Evolutionary conservation across 331 rosid genomes (phyloP).

Genomic region (Arachis monticola): DNA sequence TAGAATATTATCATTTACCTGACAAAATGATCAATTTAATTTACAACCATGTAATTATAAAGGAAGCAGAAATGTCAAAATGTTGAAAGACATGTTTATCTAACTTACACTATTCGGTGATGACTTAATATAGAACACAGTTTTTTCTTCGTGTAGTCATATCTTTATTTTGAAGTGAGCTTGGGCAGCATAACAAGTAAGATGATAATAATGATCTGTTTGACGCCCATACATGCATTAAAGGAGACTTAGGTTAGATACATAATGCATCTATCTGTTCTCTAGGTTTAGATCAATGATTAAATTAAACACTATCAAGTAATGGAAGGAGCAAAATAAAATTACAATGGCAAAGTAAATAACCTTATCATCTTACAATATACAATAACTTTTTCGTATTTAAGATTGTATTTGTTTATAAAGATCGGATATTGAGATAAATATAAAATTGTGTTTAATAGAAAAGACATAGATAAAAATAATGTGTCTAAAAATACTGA

Average conservation of each 20-base stretch:
- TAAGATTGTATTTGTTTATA: too few relatives aligned
- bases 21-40: too few relatives aligned
- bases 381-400: too few relatives aligned
- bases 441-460: too few relatives aligned
- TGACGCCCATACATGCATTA: too few relatives aligned
- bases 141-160: not conserved
- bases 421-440: too few relatives aligned
- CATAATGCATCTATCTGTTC: not conserved
- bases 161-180: not conserved
- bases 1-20: too few relatives aligned
- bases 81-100: slow-evolving; percentile 35
- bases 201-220: not conserved
- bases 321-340: not conserved
- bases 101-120: slow-evolving; percentile 29
- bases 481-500: too few relatives aligned
- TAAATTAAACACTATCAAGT: not conserved
- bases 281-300: not conserved
- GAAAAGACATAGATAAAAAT: too few relatives aligned
- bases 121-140: not conserved
- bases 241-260: not conserved
- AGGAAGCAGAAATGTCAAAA: slow-evolving; percentile 10
- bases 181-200: slow-evolving; percentile 19
- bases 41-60: slow-evolving; percentile 17
- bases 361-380: too few relatives aligned
- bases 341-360: not conserved